Percentiles rank a stretch among this genome's conserved stretches.
phyloP scores from a whole-genome alignment of 768 basidiomycete species.

The Mycena vulgaris region DNA sequence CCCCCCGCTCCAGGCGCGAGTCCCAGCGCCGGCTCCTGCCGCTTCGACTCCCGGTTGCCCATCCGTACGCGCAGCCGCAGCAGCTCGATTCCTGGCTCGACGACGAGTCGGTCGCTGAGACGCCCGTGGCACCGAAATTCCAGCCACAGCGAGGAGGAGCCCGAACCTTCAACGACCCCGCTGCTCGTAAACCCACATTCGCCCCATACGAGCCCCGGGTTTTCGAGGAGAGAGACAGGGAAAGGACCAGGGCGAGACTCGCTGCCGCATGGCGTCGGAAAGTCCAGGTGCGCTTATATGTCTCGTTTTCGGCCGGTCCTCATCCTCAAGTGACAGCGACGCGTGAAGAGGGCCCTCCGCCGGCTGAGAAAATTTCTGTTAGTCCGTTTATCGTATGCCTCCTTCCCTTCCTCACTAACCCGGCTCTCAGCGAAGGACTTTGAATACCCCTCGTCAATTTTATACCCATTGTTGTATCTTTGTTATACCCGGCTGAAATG shows the following conservation, averaged over 20 bases:
- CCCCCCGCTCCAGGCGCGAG: constrained; percentile 6
- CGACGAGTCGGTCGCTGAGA: constrained; percentile 22
- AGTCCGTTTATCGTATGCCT: background rate
- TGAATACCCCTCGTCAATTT: background rate
- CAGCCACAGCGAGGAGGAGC: too few species aligned
- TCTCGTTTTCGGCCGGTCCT: background rate
- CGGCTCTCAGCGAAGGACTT: background rate
- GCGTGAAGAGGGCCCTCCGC: constrained; percentile 19
- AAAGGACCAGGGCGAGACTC: background rate
- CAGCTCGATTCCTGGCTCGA: constrained; percentile 13
- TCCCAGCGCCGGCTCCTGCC: constrained; percentile 11
- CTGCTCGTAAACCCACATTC: background rate
- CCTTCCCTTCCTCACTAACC: background rate
- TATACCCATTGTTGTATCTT: too few species aligned
- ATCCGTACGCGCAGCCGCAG: constrained; percentile 14
- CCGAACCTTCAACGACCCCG: background rate
- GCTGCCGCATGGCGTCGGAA: constrained; percentile 19
- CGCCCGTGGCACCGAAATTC: background rate
- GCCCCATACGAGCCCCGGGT: constrained; percentile 20
- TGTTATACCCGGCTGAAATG: too few species aligned
- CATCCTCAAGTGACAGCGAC: background rate
- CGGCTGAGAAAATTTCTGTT: constrained; percentile 17
- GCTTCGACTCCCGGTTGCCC: background rate
- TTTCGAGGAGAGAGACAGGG: constrained; percentile 5
- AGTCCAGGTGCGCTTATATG: constrained; percentile 8